Evolutionary conservation across 192 early-diverging fungal species (phyloP), one percentile per base, ranked within the genome.

Genomic region (Coemansia sp.): DNA sequence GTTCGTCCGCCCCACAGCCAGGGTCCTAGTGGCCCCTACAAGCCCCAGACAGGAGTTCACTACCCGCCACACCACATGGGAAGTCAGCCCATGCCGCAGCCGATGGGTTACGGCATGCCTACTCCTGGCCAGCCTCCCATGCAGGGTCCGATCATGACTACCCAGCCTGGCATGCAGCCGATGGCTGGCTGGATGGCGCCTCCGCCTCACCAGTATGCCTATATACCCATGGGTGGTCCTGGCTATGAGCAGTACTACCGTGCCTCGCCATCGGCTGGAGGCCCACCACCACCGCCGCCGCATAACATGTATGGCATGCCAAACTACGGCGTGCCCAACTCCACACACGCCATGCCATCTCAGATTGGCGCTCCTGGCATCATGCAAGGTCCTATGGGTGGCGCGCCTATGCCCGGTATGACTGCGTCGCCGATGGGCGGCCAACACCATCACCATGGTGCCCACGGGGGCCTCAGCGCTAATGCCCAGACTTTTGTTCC

Each of bases 151-250:
- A 76, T 79, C 48, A 79, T 79, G 77, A 71, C 77, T 33, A 66
- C 77, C 0, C 77, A 79, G 65, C 77, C 77, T 10, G 70, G 66
- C 46, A 80, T 80, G 77, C 60, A 45, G 57, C 77, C 77, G 13
- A 80, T 80, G 72, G 72, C 74, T 59, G 72, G 72, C 40, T 80
- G 77, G 77, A 74, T 80, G 65, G 63, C 50, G 20, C 76, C 71
- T 9, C 72, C 66, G n/a, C 51, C 51, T 2, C 73, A 67, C 31
- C 76, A 80, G 60, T 80, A 69, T 60, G 76, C 70, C 5, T 80
- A 80, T 56, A 68, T 80, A 65, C 77, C 72, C 38, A 71, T 80
- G 53, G 64, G 42, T 16, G 48, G 48, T 6, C 48, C 48, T 26
- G 73, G 63, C 35, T 80, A 74, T 65, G 77, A 80, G 16, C 77